Conservation (phyloP, 106 monocot species). For the Phalaenopsis equestris region DNA sequence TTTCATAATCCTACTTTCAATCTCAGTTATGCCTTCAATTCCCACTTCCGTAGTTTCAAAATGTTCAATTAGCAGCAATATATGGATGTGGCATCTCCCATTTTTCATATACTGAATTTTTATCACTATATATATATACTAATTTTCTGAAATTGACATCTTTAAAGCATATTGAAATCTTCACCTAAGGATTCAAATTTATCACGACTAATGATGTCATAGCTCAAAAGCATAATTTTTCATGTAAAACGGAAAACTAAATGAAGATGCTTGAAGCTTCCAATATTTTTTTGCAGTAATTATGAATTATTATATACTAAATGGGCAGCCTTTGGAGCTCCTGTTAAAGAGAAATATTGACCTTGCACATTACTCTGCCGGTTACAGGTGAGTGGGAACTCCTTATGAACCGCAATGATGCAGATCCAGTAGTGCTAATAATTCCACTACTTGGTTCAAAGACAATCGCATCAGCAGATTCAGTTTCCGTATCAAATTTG, state of each 20-base stretch:
- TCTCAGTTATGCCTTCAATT: no score
- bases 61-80: neutral
- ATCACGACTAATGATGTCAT: neutral
- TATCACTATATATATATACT: no score
- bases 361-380: slow-evolving; percentile 95
- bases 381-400: slow-evolving; percentile 31
- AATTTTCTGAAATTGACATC: neutral
- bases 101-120: neutral
- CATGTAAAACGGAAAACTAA: neutral
- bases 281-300: neutral
- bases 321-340: neutral
- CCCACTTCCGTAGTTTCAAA: no score
- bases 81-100: neutral
- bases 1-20: no score
- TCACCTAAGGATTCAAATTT: neutral
- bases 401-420: slow-evolving; percentile 64
- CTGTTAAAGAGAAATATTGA: slow-evolving; percentile 15
- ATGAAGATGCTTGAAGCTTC: neutral
- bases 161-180: slow-evolving; percentile 1
- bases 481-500: slow-evolving; percentile 75
- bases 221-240: neutral
- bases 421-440: slow-evolving; percentile 46
- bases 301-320: neutral
- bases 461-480: slow-evolving; percentile 41
- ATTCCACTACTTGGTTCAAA: slow-evolving; percentile 65